A percentile compares a stretch with the other conserved stretches of the same genome.
phyloP scores from a whole-genome alignment of 345 rosid species.

The Lepidium aucheri region DNA sequence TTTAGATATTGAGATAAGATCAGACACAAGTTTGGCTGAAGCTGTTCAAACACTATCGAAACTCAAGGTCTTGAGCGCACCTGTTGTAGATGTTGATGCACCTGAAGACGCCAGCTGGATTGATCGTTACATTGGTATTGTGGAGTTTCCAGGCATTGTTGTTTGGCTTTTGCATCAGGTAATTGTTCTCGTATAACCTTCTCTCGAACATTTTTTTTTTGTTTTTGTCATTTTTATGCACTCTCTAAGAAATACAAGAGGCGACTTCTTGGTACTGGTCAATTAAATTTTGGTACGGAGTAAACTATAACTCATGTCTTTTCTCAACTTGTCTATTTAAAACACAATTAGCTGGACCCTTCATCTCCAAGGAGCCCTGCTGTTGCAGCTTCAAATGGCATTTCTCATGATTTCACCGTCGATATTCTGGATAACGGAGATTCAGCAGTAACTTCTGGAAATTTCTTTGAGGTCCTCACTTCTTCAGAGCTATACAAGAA shows the following conservation, averaged over 20 bases:
- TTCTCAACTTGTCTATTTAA: neutral
- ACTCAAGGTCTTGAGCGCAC: constrained; percentile 67
- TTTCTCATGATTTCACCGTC: constrained; percentile 22
- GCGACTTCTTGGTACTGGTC: neutral
- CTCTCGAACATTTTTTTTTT: neutral
- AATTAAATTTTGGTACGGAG: neutral
- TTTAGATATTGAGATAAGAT: constrained; percentile 70
- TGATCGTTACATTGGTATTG: constrained; percentile 87
- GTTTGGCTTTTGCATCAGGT: constrained; percentile 99
- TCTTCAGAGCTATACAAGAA: constrained; percentile 72
- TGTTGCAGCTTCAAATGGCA: constrained; percentile 43
- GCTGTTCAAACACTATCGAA: constrained; percentile 70
- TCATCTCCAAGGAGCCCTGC: constrained; percentile 75
- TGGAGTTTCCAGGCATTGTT: constrained; percentile 90
- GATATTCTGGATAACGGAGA: constrained; percentile 58
- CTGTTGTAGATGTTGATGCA: constrained; percentile 80
- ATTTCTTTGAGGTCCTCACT: constrained; percentile 79
- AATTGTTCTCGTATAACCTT: neutral
- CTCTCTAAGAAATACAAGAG: neutral
- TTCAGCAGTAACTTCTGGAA: constrained; percentile 76
- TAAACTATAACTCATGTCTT: constrained; percentile 4
- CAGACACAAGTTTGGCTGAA: constrained; percentile 78
- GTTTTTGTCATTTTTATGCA: neutral
- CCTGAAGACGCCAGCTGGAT: constrained; percentile 86
- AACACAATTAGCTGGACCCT: constrained; percentile 68